Conservation (phyloP, 1,284 basidiomycete species). For the Trichosporon sp. region DNA sequence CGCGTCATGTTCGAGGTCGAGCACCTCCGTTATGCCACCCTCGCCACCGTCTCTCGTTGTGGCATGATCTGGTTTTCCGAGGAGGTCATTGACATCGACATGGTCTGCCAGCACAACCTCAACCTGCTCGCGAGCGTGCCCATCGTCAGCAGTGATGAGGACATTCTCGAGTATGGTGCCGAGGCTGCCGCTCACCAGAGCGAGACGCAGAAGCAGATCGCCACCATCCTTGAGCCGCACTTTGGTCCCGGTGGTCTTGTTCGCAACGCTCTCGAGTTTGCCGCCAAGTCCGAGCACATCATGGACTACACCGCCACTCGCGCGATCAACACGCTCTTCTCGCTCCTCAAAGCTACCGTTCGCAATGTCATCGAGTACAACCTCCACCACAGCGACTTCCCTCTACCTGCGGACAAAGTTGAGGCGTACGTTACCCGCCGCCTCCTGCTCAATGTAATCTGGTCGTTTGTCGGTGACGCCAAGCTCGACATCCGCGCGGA, state of each 20-base stretch:
- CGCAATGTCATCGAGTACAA: conserved; percentile 96
- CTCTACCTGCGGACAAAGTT: conserved; percentile 76
- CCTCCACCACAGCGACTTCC: conserved; percentile 91
- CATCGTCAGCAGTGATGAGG: conserved; percentile 91
- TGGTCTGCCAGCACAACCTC: conserved; percentile 92
- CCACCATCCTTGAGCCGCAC: conserved; percentile 74
- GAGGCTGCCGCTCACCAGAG: conserved; percentile 60
- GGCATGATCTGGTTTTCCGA: conserved; percentile 99
- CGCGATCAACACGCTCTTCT: conserved; percentile 93
- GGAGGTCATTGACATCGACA: conserved; percentile 83
- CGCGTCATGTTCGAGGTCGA: conserved; percentile 99
- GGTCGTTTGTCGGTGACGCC: conserved; percentile 97
- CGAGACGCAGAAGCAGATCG: conserved; percentile 77
- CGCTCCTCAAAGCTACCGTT: conserved; percentile 92
- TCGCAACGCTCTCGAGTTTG: conserved; percentile 73
- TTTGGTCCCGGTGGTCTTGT: conserved; percentile 84
- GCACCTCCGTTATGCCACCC: conserved; percentile 93
- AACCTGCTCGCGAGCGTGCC: conserved; percentile 72
- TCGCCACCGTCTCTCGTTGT: conserved; percentile 98
- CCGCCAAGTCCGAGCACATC: conserved; percentile 86
- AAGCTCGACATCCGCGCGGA: conserved; percentile 84
- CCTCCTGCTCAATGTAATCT: conserved; percentile 89
- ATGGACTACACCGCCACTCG: conserved; percentile 97
- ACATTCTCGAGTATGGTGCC: conserved; percentile 63
- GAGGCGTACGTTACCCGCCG: conserved; percentile 89